phyloP scores from a whole-genome alignment of 805 yeast genomes.

The Candida namnaoensis region DNA sequence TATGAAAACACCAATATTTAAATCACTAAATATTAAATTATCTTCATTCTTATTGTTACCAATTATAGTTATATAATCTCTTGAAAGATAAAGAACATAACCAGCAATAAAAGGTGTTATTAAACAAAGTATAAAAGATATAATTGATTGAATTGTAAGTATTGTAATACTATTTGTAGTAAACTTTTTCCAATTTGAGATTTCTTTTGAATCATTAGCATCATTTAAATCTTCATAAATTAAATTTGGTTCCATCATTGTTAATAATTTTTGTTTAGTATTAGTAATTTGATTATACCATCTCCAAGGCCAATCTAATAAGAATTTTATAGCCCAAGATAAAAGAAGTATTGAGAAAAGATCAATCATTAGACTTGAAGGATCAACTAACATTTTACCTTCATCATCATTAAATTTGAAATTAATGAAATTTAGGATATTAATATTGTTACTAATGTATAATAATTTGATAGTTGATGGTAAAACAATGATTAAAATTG shows the following conservation, averaged over 20 bases:
- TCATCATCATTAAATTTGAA: conserved; percentile 6
- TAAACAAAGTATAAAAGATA: conserved; percentile 20
- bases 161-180: conserved; percentile 1
- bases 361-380: conserved; percentile 21
- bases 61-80: conserved; percentile 19
- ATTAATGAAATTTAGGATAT: conserved; percentile 3
- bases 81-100: conserved; percentile 18
- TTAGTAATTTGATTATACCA: conserved; percentile 23
- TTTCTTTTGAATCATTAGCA: neutral
- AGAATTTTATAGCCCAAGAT: conserved; percentile 24
- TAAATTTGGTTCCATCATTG: conserved; percentile 1
- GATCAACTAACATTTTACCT: conserved; percentile 1
- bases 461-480: conserved; percentile 11
- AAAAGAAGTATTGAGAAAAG: conserved; percentile 22
- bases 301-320: conserved; percentile 34
- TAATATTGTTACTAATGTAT: conserved; percentile 4
- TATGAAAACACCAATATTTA: conserved; percentile 27
- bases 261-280: conserved; percentile 5
- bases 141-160: conserved; percentile 9
- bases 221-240: no score
- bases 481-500: conserved; percentile 10
- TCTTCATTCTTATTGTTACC: conserved; percentile 15
- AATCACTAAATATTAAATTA: conserved; percentile 24
- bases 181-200: neutral
- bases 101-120: conserved; percentile 20